A percentile compares a stretch with the other conserved stretches of the same genome.
These are phyloP conservation scores for Earliella scabrosa DNA, from an alignment of 1,284 basidiomycete species.

Conservation along the genomic window DNA sequence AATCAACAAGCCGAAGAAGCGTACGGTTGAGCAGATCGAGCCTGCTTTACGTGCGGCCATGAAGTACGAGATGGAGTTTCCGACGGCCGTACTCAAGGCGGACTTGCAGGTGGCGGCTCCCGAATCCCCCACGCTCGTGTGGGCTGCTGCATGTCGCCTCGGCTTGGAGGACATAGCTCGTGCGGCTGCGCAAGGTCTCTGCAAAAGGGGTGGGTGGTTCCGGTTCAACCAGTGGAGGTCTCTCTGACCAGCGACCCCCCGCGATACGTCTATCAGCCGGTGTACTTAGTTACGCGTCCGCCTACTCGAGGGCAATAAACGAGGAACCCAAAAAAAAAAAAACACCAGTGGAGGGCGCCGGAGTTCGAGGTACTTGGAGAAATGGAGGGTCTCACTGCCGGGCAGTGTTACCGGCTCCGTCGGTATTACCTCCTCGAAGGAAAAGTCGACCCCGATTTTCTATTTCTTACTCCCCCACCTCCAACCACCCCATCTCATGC, in stretches of 20 bases:
- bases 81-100: constrained; percentile 19
- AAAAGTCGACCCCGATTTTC: neutral
- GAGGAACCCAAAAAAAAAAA: too few species aligned
- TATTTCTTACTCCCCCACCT: neutral
- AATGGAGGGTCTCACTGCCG: constrained; percentile 17
- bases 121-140: too few species aligned
- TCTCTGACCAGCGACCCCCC: too few species aligned
- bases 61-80: constrained; percentile 2
- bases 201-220: too few species aligned
- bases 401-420: constrained; percentile 14
- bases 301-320: too few species aligned
- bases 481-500: neutral
- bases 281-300: too few species aligned
- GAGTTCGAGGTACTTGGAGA: neutral
- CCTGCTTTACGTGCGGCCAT: neutral
- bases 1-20: constrained; percentile 7
- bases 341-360: neutral
- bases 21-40: too few species aligned
- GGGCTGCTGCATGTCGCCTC: too few species aligned
- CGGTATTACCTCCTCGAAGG: neutral
- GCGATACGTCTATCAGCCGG: too few species aligned
- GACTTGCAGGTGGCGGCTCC: constrained; percentile 2
- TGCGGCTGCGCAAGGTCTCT: neutral
- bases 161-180: too few species aligned
- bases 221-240: too few species aligned